Conservation (phyloP, 805 yeast genomes). For the Yarrowia deformans region DNA sequence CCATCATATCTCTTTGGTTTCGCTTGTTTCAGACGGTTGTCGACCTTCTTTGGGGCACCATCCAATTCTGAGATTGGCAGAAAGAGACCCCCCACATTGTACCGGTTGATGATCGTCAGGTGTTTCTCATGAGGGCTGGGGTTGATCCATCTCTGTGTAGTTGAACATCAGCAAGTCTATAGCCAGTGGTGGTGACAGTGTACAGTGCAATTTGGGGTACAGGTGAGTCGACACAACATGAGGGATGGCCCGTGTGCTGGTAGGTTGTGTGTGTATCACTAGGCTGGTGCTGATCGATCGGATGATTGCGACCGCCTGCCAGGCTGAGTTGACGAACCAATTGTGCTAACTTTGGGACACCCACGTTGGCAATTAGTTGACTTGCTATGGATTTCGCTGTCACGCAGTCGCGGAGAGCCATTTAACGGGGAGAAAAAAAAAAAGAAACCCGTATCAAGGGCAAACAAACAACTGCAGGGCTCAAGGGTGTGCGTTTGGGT, state of each 20-base stretch:
- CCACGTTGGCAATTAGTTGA: neutral
- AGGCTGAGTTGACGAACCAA: neutral
- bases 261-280: neutral
- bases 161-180: neutral
- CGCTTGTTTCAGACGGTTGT: neutral
- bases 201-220: constrained; percentile 8
- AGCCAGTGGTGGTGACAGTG: neutral
- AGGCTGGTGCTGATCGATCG: neutral
- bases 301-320: neutral
- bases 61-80: neutral
- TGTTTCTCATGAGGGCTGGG: constrained; percentile 12
- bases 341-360: neutral
- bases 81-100: neutral
- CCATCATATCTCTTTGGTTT: neutral
- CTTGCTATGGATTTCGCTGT: neutral
- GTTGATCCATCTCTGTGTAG: neutral
- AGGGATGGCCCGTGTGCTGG: neutral
- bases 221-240: neutral
- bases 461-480: constrained; percentile 1
- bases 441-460: neutral
- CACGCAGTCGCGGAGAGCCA: neutral
- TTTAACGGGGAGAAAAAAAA: neutral
- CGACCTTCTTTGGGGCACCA: neutral
- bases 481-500: neutral
- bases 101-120: constrained; percentile 3